Conservation (phyloP, 257 asterid species). For the Przewalskia tangutica region DNA sequence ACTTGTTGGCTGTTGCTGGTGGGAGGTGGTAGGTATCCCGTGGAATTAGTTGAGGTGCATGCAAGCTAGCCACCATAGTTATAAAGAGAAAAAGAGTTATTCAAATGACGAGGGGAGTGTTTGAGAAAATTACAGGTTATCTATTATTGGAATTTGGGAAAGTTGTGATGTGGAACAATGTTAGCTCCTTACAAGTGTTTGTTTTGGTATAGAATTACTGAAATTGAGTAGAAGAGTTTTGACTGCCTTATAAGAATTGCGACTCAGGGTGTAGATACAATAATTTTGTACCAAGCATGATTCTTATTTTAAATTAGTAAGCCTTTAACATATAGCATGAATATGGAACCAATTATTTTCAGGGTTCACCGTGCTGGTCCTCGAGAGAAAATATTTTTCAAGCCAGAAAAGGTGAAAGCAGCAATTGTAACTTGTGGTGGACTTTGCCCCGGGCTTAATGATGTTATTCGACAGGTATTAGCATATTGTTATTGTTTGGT, state of each 20-base stretch:
- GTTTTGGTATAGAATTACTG: background rate
- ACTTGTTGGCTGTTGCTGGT: too few species aligned
- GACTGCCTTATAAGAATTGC: background rate
- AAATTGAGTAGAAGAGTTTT: background rate
- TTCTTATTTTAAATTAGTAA: background rate
- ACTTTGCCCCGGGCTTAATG: slow-evolving; percentile 95
- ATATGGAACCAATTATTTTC: slow-evolving; percentile 1
- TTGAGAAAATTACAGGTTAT: background rate
- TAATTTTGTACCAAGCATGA: background rate
- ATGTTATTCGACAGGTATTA: slow-evolving; percentile 79
- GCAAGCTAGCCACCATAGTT: too few species aligned
- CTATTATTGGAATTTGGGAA: background rate
- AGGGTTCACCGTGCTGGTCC: slow-evolving; percentile 98
- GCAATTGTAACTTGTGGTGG: slow-evolving; percentile 96
- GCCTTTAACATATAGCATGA: background rate
- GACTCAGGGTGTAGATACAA: background rate
- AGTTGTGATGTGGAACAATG: background rate
- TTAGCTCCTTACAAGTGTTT: background rate
- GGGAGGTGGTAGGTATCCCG: too few species aligned
- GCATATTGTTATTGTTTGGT: background rate
- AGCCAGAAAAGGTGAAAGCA: slow-evolving; percentile 86
- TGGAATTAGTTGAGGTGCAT: too few species aligned
- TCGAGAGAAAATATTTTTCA: slow-evolving; percentile 69
- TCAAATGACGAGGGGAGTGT: background rate
- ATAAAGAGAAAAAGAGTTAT: background rate